A percentile compares a stretch with the other conserved stretches of the same genome.
Evolutionary conservation across 169 alveolate genomes (phyloP).

Genomic region (Plasmodium yoelii): DNA sequence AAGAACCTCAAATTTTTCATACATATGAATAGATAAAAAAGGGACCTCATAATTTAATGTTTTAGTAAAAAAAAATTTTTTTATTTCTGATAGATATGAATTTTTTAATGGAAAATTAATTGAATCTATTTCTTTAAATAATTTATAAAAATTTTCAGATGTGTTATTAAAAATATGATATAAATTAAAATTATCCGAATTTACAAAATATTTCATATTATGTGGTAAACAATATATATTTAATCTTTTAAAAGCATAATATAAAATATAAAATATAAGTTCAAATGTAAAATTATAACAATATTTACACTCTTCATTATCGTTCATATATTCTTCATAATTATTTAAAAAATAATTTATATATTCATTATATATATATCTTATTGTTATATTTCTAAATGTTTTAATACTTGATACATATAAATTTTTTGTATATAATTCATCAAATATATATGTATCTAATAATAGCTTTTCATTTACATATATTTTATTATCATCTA

Average conservation of each 20-base stretch:
- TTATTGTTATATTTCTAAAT: slow-evolving; percentile 38
- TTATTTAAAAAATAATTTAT: slow-evolving; percentile 24
- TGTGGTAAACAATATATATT: slow-evolving; percentile 57
- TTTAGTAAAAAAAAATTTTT: slow-evolving; percentile 40
- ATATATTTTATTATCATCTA: neutral
- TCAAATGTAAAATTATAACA: slow-evolving; percentile 40
- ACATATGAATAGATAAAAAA: slow-evolving; percentile 26
- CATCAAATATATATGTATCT: slow-evolving; percentile 57
- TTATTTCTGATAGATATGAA: slow-evolving; percentile 25
- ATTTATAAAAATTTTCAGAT: slow-evolving; percentile 22
- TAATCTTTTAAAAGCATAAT: slow-evolving; percentile 43
- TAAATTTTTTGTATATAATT: slow-evolving; percentile 10
- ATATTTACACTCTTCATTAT: slow-evolving; percentile 19
- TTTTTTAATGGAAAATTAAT: slow-evolving; percentile 33
- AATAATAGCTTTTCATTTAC: slow-evolving; percentile 17
- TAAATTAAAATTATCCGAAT: slow-evolving; percentile 33
- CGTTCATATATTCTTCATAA: slow-evolving; percentile 13
- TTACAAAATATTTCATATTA: slow-evolving; percentile 20
- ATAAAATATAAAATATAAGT: slow-evolving; percentile 23
- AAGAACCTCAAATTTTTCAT: neutral
- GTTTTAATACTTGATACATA: slow-evolving; percentile 16
- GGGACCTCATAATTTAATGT: slow-evolving; percentile 32
- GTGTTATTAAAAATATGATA: slow-evolving; percentile 35
- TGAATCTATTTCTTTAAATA: slow-evolving; percentile 8
- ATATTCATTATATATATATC: slow-evolving; percentile 38